Conservation (phyloP, 73 alveolate genomes). For the Paramecium sexaurelia region DNA sequence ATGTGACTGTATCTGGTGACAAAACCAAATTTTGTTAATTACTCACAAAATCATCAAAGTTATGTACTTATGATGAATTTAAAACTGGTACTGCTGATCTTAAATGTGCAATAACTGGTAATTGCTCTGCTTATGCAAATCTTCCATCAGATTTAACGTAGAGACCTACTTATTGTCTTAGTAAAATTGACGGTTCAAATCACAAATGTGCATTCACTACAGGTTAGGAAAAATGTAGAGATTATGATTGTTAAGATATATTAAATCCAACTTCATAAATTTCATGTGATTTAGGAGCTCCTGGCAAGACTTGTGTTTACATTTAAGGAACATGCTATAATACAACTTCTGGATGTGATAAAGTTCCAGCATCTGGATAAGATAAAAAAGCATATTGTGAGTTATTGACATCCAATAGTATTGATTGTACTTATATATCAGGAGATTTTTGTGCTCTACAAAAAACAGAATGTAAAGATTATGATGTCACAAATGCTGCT, state of each 20-base stretch:
- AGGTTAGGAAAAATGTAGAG: neutral
- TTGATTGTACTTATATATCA: neutral
- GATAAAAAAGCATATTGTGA: conserved; percentile 21
- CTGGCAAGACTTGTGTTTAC: neutral
- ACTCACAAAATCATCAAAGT: neutral
- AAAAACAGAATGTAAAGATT: neutral
- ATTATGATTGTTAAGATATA: neutral
- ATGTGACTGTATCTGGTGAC: neutral
- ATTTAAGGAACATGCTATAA: neutral
- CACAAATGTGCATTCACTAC: neutral
- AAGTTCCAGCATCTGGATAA: neutral
- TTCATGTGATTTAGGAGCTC: neutral
- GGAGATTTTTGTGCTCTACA: neutral
- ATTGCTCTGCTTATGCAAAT: neutral
- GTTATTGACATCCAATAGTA: neutral
- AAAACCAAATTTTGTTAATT: neutral
- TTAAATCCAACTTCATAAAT: neutral
- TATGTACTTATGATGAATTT: neutral
- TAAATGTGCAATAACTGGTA: neutral
- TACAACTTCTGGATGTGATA: neutral
- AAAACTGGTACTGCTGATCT: neutral
- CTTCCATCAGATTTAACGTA: neutral
- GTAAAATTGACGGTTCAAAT: neutral
- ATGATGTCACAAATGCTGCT: neutral
- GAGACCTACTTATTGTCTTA: neutral